A percentile compares a stretch with the other conserved stretches of the same genome.
These are phyloP conservation scores for Rhododendron ferrugineum DNA, from an alignment of 148 eudicot species.

Conservation along the genomic window DNA sequence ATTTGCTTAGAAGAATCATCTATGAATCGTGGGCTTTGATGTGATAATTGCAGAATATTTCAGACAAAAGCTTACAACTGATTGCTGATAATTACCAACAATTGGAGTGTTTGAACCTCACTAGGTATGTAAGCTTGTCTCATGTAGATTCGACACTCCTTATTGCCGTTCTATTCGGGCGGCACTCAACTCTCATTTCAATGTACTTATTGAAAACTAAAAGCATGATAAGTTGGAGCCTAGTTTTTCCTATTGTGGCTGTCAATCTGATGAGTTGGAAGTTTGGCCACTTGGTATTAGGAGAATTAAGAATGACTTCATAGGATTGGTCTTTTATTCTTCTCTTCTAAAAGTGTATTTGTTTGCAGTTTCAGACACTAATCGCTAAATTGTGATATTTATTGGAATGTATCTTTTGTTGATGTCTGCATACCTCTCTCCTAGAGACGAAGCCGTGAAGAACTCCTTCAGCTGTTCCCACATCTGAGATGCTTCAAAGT, in stretches of 20 bases:
- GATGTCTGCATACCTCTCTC: background rate
- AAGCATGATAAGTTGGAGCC: background rate
- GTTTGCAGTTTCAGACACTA: background rate
- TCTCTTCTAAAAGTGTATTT: background rate
- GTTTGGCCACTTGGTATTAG: background rate
- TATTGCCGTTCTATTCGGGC: background rate
- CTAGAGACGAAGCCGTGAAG: constrained; percentile 69
- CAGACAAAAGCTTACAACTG: constrained; percentile 68
- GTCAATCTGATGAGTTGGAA: background rate
- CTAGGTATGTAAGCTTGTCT: constrained; percentile 46
- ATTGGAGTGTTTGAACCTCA: constrained; percentile 65
- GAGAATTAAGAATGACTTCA: background rate
- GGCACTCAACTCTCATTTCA: background rate
- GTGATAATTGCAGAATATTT: constrained; percentile 47
- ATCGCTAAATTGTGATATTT: background rate
- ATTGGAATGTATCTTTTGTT: background rate
- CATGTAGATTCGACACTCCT: background rate
- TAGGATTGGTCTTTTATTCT: background rate
- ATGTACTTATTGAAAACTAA: background rate
- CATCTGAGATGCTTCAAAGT: constrained; percentile 75
- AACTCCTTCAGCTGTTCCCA: constrained; percentile 74
- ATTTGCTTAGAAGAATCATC: background rate
- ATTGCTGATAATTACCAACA: constrained; percentile 54
- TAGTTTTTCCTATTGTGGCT: background rate
- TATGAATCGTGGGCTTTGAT: constrained; percentile 1